phyloP scores from a whole-genome alignment of 2,329 filamentous ascomycete genomes.

The Sordariomycetes sp. region DNA sequence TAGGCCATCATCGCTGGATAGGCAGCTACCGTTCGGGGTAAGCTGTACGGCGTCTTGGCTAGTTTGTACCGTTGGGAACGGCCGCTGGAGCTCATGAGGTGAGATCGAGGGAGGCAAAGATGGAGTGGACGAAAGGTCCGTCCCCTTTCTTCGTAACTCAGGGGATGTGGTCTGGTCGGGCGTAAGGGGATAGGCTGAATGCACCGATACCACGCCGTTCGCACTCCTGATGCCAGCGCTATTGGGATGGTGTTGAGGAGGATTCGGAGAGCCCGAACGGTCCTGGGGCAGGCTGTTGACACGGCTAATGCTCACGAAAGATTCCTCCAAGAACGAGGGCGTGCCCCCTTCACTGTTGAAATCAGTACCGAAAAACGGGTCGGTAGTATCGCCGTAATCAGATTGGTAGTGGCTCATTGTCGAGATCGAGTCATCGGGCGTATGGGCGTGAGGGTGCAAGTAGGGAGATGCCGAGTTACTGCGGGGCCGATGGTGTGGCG shows the following conservation, averaged over 20 bases:
- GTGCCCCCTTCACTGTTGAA: slow-evolving; percentile 28
- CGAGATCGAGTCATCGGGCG: slow-evolving; percentile 35
- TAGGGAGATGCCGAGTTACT: slow-evolving; percentile 2
- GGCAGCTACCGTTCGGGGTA: slow-evolving; percentile 34
- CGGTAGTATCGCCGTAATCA: slow-evolving; percentile 26
- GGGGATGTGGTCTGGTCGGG: slow-evolving; percentile 37
- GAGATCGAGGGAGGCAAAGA: slow-evolving; percentile 22
- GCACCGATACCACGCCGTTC: neutral
- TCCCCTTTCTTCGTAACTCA: slow-evolving; percentile 10
- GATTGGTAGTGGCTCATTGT: slow-evolving; percentile 33
- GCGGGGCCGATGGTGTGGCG: neutral
- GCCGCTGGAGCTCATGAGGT: slow-evolving; percentile 26
- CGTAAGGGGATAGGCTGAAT: slow-evolving; percentile 29
- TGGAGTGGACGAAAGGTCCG: neutral
- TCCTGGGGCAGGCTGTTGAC: neutral
- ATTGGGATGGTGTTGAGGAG: neutral
- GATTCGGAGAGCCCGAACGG: neutral
- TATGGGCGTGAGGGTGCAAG: slow-evolving; percentile 17
- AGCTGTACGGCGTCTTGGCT: slow-evolving; percentile 18
- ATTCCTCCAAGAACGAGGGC: slow-evolving; percentile 30
- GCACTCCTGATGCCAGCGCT: neutral
- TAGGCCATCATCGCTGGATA: slow-evolving; percentile 35
- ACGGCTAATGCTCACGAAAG: neutral
- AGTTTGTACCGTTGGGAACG: slow-evolving; percentile 18
- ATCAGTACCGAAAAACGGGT: slow-evolving; percentile 37